Evolutionary conservation across 228 moss, liverwort and hornwort genomes (phyloP).

Genomic region (Sphagnum fallax): DNA sequence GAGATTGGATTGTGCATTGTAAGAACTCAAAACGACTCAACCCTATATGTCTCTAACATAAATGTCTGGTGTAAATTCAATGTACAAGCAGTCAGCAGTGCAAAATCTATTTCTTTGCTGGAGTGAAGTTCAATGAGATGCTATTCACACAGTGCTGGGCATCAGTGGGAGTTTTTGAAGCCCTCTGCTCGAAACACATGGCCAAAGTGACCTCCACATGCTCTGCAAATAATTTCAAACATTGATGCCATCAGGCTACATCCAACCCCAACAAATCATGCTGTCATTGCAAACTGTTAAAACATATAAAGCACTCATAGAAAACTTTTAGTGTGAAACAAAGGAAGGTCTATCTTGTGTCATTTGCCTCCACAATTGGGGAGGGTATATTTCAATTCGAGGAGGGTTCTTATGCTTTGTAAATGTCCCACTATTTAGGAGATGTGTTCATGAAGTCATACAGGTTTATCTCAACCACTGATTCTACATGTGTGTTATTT

Average conservation of each 20-base stretch:
- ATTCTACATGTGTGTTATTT: no score
- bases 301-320: no score
- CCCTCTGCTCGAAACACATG: slow-evolving; percentile 61
- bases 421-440: not conserved
- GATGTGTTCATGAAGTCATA: not conserved
- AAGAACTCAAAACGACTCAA: no score
- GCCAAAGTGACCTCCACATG: slow-evolving; percentile 68
- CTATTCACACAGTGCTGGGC: slow-evolving; percentile 61
- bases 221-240: slow-evolving; percentile 72
- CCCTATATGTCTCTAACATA: no score
- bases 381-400: not conserved
- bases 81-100: no score
- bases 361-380: slow-evolving; percentile 1
- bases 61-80: no score
- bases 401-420: no score
- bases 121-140: slow-evolving; percentile 45
- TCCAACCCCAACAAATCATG: not conserved
- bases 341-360: no score
- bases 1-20: no score
- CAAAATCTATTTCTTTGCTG: slow-evolving; percentile 22
- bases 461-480: no score
- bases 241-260: slow-evolving; percentile 61
- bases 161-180: slow-evolving; percentile 41
- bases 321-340: no score
- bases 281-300: no score